These are phyloP conservation scores for Ganoderma resinaceum DNA, from an alignment of 1,284 basidiomycete species.

Conservation along the genomic window DNA sequence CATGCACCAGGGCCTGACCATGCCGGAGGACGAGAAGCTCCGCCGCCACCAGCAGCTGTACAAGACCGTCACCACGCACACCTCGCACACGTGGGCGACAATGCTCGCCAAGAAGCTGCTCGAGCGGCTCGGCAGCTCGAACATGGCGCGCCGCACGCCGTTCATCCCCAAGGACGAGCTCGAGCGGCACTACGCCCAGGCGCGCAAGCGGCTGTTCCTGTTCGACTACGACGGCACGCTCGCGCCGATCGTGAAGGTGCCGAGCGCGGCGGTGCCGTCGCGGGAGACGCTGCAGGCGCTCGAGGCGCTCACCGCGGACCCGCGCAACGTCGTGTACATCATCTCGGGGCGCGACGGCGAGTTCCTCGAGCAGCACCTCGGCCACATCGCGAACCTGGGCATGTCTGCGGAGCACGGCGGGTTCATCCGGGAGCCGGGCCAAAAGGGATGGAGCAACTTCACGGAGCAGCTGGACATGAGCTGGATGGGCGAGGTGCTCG, in stretches of 20 bases:
- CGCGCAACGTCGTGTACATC: slow-evolving; percentile 93
- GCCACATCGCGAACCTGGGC: slow-evolving; percentile 84
- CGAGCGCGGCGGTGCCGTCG: slow-evolving; percentile 88
- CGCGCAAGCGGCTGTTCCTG: slow-evolving; percentile 88
- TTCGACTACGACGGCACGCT: slow-evolving; percentile 99
- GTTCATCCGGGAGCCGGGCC: slow-evolving; percentile 83
- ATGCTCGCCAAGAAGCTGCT: slow-evolving; percentile 91
- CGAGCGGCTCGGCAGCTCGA: slow-evolving; percentile 81
- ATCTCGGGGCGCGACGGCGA: slow-evolving; percentile 96
- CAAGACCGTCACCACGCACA: slow-evolving; percentile 92
- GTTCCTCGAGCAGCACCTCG: slow-evolving; percentile 93
- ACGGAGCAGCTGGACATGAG: slow-evolving; percentile 94
- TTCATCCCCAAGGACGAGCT: slow-evolving; percentile 77
- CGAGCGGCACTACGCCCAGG: slow-evolving; percentile 69
- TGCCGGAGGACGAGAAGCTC: slow-evolving; percentile 82
- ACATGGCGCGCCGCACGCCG: slow-evolving; percentile 88
- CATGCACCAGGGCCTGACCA: slow-evolving; percentile 88
- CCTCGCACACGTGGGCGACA: slow-evolving; percentile 95
- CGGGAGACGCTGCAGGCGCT: slow-evolving; percentile 80
- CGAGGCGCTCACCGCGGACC: slow-evolving; percentile 76
- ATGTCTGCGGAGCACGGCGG: slow-evolving; percentile 97
- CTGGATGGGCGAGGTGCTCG: slow-evolving; percentile 96
- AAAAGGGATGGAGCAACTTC: slow-evolving; percentile 83
- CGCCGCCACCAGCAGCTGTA: slow-evolving; percentile 81
- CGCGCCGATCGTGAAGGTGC: slow-evolving; percentile 95